A percentile compares a stretch with the other conserved stretches of the same genome.
phyloP scores from a whole-genome alignment of 176 grass and related monocot species.

The Pontederia paniculata region DNA sequence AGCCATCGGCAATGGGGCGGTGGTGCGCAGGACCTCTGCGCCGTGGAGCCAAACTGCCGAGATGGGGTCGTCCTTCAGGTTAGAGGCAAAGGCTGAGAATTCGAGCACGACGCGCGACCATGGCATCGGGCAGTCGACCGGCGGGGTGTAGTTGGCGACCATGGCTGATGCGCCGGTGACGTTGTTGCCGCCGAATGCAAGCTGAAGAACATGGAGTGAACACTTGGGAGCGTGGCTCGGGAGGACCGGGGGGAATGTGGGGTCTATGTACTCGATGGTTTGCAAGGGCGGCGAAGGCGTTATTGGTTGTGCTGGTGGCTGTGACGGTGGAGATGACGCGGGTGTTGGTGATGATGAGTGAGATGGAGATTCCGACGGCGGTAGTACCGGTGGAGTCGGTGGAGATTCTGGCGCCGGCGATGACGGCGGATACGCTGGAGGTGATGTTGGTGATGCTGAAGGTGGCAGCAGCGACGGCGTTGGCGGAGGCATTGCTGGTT shows the following conservation, averaged over 20 bases:
- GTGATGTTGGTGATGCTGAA: too few species aligned
- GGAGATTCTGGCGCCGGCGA: too few species aligned
- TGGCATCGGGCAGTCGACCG: not conserved
- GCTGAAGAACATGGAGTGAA: not conserved
- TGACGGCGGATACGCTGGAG: too few species aligned
- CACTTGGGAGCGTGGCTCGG: not conserved
- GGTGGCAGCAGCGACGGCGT: too few species aligned
- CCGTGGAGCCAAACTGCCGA: constrained; percentile 10
- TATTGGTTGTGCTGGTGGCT: too few species aligned
- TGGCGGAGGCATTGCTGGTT: too few species aligned
- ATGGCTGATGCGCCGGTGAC: not conserved
- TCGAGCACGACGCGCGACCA: constrained; percentile 12
- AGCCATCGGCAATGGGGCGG: constrained; percentile 7
- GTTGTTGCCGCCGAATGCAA: not conserved
- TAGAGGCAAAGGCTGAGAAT: constrained; percentile 1
- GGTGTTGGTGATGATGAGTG: too few species aligned
- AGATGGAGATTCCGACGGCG: too few species aligned
- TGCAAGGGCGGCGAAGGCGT: too few species aligned
- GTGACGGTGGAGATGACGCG: too few species aligned
- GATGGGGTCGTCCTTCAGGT: constrained; percentile 7
- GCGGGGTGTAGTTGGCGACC: constrained; percentile 6
- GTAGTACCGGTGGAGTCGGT: too few species aligned
- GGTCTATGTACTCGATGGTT: not conserved
- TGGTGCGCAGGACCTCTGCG: constrained; percentile 11
- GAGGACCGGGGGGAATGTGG: constrained; percentile 8